Percentiles rank a stretch among this genome's conserved stretches.
These are phyloP conservation scores for Colletotrichum musae DNA, from an alignment of 2,329 filamentous ascomycete species.

Conservation along the genomic window DNA sequence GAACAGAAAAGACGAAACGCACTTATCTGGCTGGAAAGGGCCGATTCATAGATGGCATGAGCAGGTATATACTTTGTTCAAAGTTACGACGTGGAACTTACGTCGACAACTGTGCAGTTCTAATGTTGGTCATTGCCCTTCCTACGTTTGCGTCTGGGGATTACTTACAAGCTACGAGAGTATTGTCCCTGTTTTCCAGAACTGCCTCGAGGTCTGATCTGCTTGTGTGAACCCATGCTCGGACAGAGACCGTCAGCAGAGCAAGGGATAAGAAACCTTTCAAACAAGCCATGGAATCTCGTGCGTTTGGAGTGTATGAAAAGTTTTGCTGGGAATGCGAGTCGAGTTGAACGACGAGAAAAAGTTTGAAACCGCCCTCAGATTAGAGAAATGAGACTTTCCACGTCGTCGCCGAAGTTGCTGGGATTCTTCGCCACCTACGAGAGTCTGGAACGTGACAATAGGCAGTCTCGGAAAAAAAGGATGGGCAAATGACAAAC, in stretches of 20 bases:
- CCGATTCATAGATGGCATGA: too few species aligned
- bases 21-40: slow-evolving; percentile 18
- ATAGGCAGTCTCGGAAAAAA: not conserved
- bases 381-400: not conserved
- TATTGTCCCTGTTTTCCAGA: slow-evolving; percentile 42
- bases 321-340: too few species aligned
- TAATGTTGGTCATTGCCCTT: not conserved
- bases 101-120: not conserved
- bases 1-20: not conserved
- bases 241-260: not conserved
- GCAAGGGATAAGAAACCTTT: not conserved
- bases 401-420: too few species aligned
- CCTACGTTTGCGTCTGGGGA: too few species aligned
- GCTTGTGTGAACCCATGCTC: slow-evolving; percentile 22
- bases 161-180: slow-evolving; percentile 52
- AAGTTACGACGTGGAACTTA: not conserved
- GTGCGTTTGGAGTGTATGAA: too few species aligned
- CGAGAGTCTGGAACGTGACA: not conserved
- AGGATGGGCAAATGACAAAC: not conserved
- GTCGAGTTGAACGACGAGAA: too few species aligned
- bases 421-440: too few species aligned
- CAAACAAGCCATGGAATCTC: not conserved
- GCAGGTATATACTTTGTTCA: not conserved
- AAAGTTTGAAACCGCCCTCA: not conserved
- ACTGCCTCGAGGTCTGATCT: slow-evolving; percentile 24